These are phyloP conservation scores for Pisolithus thermaeus DNA, from an alignment of 1,284 basidiomycete species.

Conservation along the genomic window DNA sequence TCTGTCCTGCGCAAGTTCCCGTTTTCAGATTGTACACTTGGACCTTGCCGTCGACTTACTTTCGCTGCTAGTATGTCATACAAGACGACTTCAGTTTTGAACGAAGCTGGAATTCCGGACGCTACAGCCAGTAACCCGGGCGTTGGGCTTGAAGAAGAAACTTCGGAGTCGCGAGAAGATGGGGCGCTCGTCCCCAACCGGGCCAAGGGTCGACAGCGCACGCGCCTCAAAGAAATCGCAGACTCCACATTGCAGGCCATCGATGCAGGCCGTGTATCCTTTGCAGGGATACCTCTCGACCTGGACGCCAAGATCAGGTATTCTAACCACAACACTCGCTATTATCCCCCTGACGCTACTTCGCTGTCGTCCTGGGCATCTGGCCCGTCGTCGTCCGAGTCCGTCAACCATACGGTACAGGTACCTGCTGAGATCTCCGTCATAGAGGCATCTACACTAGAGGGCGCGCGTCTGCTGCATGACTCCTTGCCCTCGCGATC, in stretches of 20 bases:
- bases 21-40: no score
- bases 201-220: slow-evolving; percentile 7
- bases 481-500: slow-evolving; percentile 16
- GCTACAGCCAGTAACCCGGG: not conserved
- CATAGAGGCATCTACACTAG: slow-evolving; percentile 49
- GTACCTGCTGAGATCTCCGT: slow-evolving; percentile 33
- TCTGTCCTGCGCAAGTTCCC: no score
- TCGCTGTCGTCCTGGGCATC: slow-evolving; percentile 34
- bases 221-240: slow-evolving; percentile 25
- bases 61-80: not conserved
- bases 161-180: not conserved
- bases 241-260: slow-evolving; percentile 27
- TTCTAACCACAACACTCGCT: slow-evolving; percentile 36
- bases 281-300: slow-evolving; percentile 22
- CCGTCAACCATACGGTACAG: slow-evolving; percentile 2
- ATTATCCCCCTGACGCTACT: slow-evolving; percentile 35
- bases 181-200: not conserved
- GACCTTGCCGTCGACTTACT: no score
- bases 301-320: slow-evolving; percentile 27
- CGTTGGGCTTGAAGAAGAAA: not conserved
- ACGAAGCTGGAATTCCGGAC: not conserved
- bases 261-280: slow-evolving; percentile 21
- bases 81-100: not conserved
- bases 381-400: slow-evolving; percentile 6
- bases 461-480: slow-evolving; percentile 36